Percentiles rank a stretch among this genome's conserved stretches.
Evolutionary conservation across 495 filamentous ascomycete genomes (phyloP).

Genomic region (Tuber melanosporum): DNA sequence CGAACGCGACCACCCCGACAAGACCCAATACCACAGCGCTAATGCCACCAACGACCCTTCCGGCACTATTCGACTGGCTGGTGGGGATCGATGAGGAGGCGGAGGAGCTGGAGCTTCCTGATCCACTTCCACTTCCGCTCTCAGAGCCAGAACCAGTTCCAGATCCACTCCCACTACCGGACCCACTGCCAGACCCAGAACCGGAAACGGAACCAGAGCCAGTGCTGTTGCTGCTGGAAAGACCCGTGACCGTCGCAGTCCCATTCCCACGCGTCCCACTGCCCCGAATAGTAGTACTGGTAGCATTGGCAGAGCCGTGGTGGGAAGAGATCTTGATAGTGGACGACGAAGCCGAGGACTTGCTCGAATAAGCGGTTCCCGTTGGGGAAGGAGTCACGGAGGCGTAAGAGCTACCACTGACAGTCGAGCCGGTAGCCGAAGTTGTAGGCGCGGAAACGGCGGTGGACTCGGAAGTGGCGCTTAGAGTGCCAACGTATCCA

Average conservation of each 20-base stretch:
- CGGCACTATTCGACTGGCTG: background rate
- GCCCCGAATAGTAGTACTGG: background rate
- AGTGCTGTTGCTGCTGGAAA: background rate
- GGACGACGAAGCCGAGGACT: background rate
- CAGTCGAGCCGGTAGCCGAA: background rate
- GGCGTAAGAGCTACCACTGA: background rate
- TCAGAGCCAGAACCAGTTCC: background rate
- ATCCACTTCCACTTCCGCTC: background rate
- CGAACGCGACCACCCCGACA: background rate
- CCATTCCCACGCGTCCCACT: background rate
- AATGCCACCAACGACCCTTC: background rate
- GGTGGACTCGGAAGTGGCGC: background rate
- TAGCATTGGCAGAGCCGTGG: background rate
- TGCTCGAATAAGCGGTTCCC: background rate
- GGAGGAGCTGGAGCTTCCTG: background rate
- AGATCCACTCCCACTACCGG: background rate
- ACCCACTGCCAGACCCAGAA: background rate
- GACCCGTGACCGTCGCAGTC: background rate
- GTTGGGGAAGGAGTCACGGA: background rate
- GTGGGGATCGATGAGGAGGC: background rate
- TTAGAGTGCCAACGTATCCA: conserved; percentile 48
- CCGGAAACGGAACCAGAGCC: background rate
- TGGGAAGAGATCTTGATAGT: no score
- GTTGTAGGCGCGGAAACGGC: background rate
- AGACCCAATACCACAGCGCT: background rate